Evolutionary conservation across 2,329 filamentous ascomycete genomes (phyloP), one percentile per base, ranked within the genome.

Genomic region (Exophiala phaeomuriformis): DNA sequence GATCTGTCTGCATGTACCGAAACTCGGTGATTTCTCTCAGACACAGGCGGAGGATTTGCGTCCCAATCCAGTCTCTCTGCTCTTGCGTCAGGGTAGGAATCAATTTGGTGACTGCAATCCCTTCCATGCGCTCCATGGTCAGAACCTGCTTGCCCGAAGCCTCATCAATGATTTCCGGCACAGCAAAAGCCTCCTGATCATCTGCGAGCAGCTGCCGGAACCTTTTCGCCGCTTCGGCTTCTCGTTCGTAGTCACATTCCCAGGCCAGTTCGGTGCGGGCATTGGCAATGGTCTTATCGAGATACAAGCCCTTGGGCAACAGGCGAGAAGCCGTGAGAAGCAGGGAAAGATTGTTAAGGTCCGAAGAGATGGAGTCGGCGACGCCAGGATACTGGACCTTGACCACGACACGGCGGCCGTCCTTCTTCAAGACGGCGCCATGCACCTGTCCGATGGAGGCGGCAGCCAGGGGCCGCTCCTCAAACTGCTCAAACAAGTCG

Each of bases 351-450:
- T 98, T 98, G 71, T 89, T 94, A 1, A 98, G 79, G 65, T 98
- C 93, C 0, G 91, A 96, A 69, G 95, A 90, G 68, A 98, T 98
- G 3, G 90, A 97, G 68, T 88, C 85, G 12, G 91, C 88, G 1
- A 98, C 93, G 9, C 94, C 94, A 0, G 93, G 93, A 64, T 98
- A 98, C 69, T 98, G 93, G 6, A 98, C 85, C 71, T 98, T 98
- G 65, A 98, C 90, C 2, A 93, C 93, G 0, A 98, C 93, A 41
- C 78, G 76, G 60, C 84, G 77, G 37, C 85, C 84, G 39, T 79
- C 90, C 63, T 84, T 19, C 19, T 19, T 85, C 19, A 98, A 76
- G 0, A 83, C 82, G 2, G 90, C 93, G 55, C 84, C 83, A 71
- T 98, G 93, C 0, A 98, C 93, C 67, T 98, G 93, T 0, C 94